Base-by-base conservation (phyloP, 768 basidiomycete genomes). In the Amanita jacksonii region DNA sequence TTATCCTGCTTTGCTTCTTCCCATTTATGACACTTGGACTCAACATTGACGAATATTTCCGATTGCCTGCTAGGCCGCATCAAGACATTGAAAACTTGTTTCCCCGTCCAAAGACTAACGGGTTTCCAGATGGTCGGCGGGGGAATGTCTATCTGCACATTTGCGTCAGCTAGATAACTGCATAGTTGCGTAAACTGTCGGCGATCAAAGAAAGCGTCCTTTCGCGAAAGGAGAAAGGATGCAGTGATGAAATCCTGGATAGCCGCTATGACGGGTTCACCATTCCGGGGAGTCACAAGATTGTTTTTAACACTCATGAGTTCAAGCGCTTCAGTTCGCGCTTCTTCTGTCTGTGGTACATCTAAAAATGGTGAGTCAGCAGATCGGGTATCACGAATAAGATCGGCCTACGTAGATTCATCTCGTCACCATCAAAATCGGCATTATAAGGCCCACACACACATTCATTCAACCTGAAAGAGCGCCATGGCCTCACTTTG, bases 221-320 rank as follows among this genome's bases (percentile, higher is more conserved):
- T 84, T 28, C 81, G 82, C 6, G 94, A 94, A 53, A 99, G 78
- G 31, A 99, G 79, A 68, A 82, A 99, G 15, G 96, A 92, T 12
- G 93, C 96, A 3, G 96, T 98, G 67, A 99, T 98, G 69, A 99
- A 99, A 63, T 99, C 96, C 61, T 99, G 96, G 51, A 96, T 99
- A 51, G 96, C 96, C 19, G 96, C 92, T 54, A 99, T 97, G 66
- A 99, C 94, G 19, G 96, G 96, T 62, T 98, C 93, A 51, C 96
- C 96, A 53, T 98, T 98, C 41, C 96, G 80, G 10, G 96, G 96
- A 0, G 96, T 98, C 46, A 99, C 96, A 34, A 99, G 76, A 59
- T 98, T 98, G 58, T 91, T 78, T 60, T 96, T 94, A 48, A 96
- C 86, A 56, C 77, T 89, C 96, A 99, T 99, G 24, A 99, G 79